These are phyloP conservation scores for Cladosporium cucumerinum DNA, from an alignment of 2,329 filamentous ascomycete genomes.

Conservation along the genomic window DNA sequence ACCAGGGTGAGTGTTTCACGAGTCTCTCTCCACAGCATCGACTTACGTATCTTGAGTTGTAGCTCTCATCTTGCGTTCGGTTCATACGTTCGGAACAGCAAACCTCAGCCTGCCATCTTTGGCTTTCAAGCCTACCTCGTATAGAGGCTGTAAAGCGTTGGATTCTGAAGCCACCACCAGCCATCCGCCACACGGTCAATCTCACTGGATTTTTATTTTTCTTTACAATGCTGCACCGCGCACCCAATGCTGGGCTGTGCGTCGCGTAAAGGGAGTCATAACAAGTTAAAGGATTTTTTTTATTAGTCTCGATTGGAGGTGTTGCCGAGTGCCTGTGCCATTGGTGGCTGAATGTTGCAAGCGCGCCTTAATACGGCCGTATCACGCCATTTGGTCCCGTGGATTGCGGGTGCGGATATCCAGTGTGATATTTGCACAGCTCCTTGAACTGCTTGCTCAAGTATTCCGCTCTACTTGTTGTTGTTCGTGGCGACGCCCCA, in stretches of 20 bases:
- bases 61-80: not conserved
- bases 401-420: not conserved
- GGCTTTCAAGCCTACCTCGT: not conserved
- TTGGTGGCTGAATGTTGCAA: not conserved
- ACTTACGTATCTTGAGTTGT: not conserved
- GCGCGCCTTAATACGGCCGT: not conserved
- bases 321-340: not conserved
- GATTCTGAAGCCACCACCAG: not conserved
- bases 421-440: not conserved
- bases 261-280: not conserved
- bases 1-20: not conserved
- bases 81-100: not conserved
- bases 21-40: not conserved
- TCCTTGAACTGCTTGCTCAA: not conserved
- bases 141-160: not conserved
- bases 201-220: not conserved
- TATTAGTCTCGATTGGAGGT: not conserved
- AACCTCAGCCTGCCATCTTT: not conserved
- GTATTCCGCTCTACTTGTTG: constrained; percentile 29
- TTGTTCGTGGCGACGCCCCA: constrained; percentile 58
- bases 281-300: not conserved
- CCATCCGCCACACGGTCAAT: not conserved
- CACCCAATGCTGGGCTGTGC: not conserved
- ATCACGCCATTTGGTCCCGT: not conserved
- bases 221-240: not conserved